A percentile compares a stretch with the other conserved stretches of the same genome.
phyloP scores from a whole-genome alignment of 2,329 filamentous ascomycete genomes.

The Colletotrichum echinochloae region DNA sequence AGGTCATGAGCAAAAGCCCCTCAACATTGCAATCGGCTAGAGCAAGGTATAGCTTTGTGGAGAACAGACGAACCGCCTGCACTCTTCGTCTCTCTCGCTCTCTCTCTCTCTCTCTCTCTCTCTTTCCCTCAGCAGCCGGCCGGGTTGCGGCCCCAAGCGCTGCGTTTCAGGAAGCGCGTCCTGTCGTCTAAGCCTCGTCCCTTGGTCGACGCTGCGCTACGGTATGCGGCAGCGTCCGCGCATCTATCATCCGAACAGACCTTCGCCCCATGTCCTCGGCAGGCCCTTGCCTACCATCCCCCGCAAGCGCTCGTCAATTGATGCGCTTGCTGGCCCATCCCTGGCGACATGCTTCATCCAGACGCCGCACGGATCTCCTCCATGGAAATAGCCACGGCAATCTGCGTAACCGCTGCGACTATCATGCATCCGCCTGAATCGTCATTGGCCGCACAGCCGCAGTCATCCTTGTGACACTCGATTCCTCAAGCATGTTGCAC shows the following conservation, averaged over 20 bases:
- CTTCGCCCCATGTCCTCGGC: constrained; percentile 14
- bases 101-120: not conserved
- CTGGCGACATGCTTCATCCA: constrained; percentile 23
- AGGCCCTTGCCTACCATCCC: constrained; percentile 10
- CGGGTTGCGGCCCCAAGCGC: constrained; percentile 29
- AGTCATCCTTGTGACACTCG: constrained; percentile 19
- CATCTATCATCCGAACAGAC: constrained; percentile 28
- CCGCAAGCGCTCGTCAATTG: constrained; percentile 23
- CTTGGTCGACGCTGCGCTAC: constrained; percentile 11
- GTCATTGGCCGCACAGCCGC: constrained; percentile 34
- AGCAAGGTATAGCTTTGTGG: constrained; percentile 1
- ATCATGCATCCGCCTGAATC: constrained; percentile 11
- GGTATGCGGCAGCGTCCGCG: constrained; percentile 11
- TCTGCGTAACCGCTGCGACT: constrained; percentile 34
- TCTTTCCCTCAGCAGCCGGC: not conserved
- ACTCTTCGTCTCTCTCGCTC: not conserved
- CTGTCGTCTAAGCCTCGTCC: constrained; percentile 22
- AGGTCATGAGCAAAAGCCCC: constrained; percentile 1
- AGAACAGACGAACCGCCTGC: constrained; percentile 17
- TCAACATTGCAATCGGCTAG: not conserved
- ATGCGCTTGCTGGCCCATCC: constrained; percentile 8
- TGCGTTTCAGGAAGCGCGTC: constrained; percentile 39
- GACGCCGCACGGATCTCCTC: constrained; percentile 21
- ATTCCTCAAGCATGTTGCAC: not conserved
- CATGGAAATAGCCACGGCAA: constrained; percentile 39